Percentiles rank a stretch among this genome's conserved stretches.
Evolutionary conservation across 2,329 filamentous ascomycete species (phyloP).

Genomic region (Trichoderma koningii): DNA sequence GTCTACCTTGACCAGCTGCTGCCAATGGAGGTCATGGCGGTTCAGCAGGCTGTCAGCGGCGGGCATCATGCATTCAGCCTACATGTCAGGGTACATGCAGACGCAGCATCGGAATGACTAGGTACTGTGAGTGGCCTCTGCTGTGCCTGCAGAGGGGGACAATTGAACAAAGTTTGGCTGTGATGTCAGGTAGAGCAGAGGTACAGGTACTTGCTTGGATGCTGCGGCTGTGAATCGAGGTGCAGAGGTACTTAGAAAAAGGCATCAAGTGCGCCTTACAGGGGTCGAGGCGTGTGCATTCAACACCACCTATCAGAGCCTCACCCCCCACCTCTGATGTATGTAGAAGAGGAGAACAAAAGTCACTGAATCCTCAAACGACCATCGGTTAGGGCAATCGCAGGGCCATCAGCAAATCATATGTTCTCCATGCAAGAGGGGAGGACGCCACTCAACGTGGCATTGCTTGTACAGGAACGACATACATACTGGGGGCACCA

Average conservation of each 20-base stretch:
- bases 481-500: neutral
- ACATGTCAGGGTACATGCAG: neutral
- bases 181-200: neutral
- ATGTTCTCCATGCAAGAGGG: neutral
- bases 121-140: neutral
- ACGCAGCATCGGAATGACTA: neutral
- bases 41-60: conserved; percentile 9
- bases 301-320: neutral
- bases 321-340: neutral
- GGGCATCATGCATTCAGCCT: neutral
- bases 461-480: neutral
- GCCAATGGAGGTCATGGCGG: conserved; percentile 3
- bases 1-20: neutral
- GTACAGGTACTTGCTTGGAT: too few species aligned
- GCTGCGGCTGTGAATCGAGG: too few species aligned
- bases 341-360: neutral
- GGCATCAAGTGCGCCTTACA: conserved; percentile 6
- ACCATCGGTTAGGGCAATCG: conserved; percentile 11
- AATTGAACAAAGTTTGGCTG: neutral
- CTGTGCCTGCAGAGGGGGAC: neutral
- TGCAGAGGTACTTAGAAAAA: too few species aligned
- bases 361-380: neutral
- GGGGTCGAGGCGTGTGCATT: conserved; percentile 11
- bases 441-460: conserved; percentile 5
- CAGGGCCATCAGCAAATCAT: conserved; percentile 3